Conservation (phyloP, 345 rosid genomes). For the Orychophragmus violaceus region DNA sequence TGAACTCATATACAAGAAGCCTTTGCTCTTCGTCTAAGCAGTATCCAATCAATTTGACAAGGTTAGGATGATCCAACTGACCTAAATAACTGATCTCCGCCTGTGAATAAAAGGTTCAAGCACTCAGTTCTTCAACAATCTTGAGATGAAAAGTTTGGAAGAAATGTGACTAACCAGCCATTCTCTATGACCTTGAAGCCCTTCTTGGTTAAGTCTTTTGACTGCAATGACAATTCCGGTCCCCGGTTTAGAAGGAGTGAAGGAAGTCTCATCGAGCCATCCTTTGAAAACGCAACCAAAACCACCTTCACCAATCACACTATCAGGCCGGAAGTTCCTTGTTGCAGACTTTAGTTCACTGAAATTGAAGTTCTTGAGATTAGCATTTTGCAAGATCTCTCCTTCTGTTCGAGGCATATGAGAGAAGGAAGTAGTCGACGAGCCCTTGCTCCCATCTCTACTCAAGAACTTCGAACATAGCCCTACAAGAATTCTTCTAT, state of each 20-base stretch:
- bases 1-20: too few relatives aligned
- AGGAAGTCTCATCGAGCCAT: too few relatives aligned
- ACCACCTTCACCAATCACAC: too few relatives aligned
- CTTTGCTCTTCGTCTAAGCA: conserved; percentile 93
- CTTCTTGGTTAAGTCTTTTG: conserved; percentile 85
- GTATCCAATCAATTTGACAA: conserved; percentile 82
- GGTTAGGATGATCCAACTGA: conserved; percentile 77
- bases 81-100: conserved; percentile 81
- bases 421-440: conserved; percentile 51
- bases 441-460: conserved; percentile 48
- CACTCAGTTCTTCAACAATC: too few relatives aligned
- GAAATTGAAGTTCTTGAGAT: conserved; percentile 60
- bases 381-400: too few relatives aligned
- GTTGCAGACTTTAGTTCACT: conserved; percentile 65
- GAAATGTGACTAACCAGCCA: too few relatives aligned
- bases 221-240: too few relatives aligned
- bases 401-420: conserved; percentile 65
- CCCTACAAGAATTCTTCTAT: conserved; percentile 49
- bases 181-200: too few relatives aligned
- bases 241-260: too few relatives aligned
- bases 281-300: too few relatives aligned
- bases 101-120: too few relatives aligned
- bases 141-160: conserved; percentile 39
- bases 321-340: too few relatives aligned
- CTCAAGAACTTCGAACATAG: conserved; percentile 51